Evolutionary conservation across 148 eudicot genomes (phyloP).

Genomic region (Polygonum maritimum): DNA sequence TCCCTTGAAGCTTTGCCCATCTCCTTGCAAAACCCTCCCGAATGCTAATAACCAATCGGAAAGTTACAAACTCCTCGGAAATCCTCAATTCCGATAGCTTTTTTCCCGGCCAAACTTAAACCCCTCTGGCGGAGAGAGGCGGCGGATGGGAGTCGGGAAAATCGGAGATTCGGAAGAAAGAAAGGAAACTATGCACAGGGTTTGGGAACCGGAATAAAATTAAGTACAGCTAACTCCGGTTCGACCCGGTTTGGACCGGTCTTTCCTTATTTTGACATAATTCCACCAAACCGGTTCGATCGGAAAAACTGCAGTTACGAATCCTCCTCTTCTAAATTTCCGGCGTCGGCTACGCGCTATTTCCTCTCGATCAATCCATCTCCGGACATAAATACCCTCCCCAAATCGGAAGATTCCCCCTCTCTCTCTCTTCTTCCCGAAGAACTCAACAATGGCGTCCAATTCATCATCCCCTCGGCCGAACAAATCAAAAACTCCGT

Average conservation of each 20-base stretch:
- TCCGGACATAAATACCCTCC: neutral
- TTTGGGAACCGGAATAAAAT: too few species aligned
- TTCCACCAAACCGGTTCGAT: too few species aligned
- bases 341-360: too few species aligned
- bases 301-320: too few species aligned
- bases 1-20: conserved; percentile 99
- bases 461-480: too few species aligned
- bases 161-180: too few species aligned
- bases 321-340: too few species aligned
- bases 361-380: neutral
- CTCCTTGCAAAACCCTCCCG: neutral
- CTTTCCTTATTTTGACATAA: too few species aligned
- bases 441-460: conserved; percentile 3
- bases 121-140: neutral
- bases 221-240: too few species aligned
- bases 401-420: neutral
- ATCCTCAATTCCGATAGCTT: neutral
- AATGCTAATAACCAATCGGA: neutral
- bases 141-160: neutral
- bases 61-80: neutral
- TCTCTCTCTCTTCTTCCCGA: neutral
- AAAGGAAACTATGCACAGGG: too few species aligned
- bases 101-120: neutral
- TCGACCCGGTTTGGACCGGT: too few species aligned
- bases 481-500: too few species aligned